These are phyloP conservation scores for Neurospora sp. DNA, from an alignment of 495 filamentous ascomycete genomes.

Conservation along the genomic window DNA sequence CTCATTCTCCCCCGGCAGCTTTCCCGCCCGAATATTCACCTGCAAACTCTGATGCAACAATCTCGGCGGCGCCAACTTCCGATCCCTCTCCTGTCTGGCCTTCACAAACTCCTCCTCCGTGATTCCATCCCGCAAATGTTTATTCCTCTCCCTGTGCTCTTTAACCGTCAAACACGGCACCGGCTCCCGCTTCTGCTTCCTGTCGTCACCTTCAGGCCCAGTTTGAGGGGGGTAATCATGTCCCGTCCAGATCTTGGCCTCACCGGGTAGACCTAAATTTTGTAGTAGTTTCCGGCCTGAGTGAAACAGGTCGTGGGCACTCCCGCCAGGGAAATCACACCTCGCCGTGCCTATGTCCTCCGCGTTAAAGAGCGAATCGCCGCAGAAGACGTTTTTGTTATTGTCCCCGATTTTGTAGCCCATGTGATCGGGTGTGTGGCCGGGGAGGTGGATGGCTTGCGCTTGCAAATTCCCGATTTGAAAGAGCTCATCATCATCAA, in stretches of 20 bases:
- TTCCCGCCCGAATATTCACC: conserved; percentile 47
- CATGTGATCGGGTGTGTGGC: conserved; percentile 53
- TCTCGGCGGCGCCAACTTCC: conserved; percentile 34
- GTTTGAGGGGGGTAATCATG: conserved; percentile 41
- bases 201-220: not conserved
- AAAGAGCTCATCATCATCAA: conserved; percentile 45
- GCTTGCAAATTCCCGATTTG: conserved; percentile 35
- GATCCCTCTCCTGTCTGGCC: conserved; percentile 38
- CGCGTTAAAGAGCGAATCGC: conserved; percentile 49
- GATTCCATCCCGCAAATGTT: conserved; percentile 37
- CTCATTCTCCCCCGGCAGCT: conserved; percentile 28
- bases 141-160: conserved; percentile 40
- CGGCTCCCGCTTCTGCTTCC: conserved; percentile 7
- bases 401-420: conserved; percentile 37
- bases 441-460: conserved; percentile 45
- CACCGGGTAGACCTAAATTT: conserved; percentile 20
- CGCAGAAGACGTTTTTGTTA: conserved; percentile 47
- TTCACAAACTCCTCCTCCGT: conserved; percentile 39
- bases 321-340: conserved; percentile 51
- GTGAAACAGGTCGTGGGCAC: conserved; percentile 28
- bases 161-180: conserved; percentile 38
- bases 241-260: conserved; percentile 42
- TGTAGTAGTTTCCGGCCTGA: conserved; percentile 37
- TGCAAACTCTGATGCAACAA: conserved; percentile 48
- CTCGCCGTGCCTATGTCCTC: conserved; percentile 50